Evolutionary conservation across 1,139 yeast genomes (phyloP), one percentile per base, ranked within the genome.

Genomic region (Candida sojae): DNA sequence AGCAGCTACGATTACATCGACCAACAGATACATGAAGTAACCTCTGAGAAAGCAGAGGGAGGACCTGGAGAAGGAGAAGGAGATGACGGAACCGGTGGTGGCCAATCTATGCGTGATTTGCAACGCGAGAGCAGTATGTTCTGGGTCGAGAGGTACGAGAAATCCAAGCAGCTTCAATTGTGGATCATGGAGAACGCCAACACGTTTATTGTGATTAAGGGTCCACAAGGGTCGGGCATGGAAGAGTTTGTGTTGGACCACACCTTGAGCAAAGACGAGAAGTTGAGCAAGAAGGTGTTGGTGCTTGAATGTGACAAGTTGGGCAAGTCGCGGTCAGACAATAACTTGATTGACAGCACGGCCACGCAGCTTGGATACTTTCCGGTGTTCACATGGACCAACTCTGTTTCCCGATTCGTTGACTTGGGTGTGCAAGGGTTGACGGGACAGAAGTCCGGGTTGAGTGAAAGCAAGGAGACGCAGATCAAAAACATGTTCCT

Each of bases 181-280:
- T 88, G 96, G 96, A 71, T 92, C n/a, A 82, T 80, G 54, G 95
- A 88, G 62, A 89, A 88, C 53, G 82, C 82, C n/a, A 71, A 69
- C 50, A 89, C 97, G 2, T 93, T 91, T 62, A 90, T 92, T 34
- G 82, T 93, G 3, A 86, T 93, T 1, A 83, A 86, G 54, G 99
- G 99, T 3, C 99, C 99, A 2, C 80, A 90, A 55, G 99, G 99
- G 6, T 84, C 96, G 25, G 99, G 99, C 12, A 93, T 93, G 58
- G 81, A 84, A 53, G 95, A 86, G 51, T 73, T 93, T 53, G 91
- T 93, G 3, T 72, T 84, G 62, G 84, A 85, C 45, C 83, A 86
- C 60, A 85, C 88, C 1, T 71, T 90, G 43, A 70, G 73, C 39
- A 80, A 70, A 32, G 77, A 73, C 51, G 63, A 63, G 2, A 54